These are phyloP conservation scores for Penicillium manginii DNA, from an alignment of 495 filamentous ascomycete species.

Conservation along the genomic window DNA sequence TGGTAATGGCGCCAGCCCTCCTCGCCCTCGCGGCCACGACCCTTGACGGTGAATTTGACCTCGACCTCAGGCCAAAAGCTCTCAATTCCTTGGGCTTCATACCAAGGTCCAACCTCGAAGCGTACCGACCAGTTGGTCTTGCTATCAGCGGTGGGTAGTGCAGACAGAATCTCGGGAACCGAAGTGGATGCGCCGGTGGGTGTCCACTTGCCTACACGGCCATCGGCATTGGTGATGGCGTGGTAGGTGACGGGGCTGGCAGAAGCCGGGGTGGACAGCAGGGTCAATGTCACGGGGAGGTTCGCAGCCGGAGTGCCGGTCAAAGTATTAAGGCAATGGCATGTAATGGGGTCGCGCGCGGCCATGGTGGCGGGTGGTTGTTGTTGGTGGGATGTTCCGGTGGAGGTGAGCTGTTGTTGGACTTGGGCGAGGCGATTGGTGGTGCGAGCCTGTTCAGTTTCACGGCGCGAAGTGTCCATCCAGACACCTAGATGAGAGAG, in stretches of 20 bases:
- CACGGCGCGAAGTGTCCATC: slow-evolving; percentile 32
- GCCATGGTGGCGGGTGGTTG: slow-evolving; percentile 28
- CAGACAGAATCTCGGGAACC: slow-evolving; percentile 54
- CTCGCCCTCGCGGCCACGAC: slow-evolving; percentile 57
- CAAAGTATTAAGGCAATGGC: slow-evolving; percentile 72
- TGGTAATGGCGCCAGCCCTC: slow-evolving; percentile 79
- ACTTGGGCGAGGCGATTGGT: slow-evolving; percentile 44
- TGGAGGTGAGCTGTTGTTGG: slow-evolving; percentile 38
- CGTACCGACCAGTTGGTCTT: slow-evolving; percentile 69
- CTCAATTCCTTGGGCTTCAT: slow-evolving; percentile 64
- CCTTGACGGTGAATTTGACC: slow-evolving; percentile 77
- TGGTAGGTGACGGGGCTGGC: slow-evolving; percentile 54
- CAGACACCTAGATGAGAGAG: slow-evolving; percentile 16
- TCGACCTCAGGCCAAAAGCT: slow-evolving; percentile 94
- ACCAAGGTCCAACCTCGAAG: slow-evolving; percentile 81
- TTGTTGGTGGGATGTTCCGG: slow-evolving; percentile 21
- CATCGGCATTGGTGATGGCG: slow-evolving; percentile 80
- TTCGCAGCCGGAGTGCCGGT: slow-evolving; percentile 65
- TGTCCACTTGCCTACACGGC: slow-evolving; percentile 80
- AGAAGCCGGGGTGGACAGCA: slow-evolving; percentile 40
- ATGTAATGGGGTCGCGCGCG: slow-evolving; percentile 72
- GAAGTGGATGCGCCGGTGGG: slow-evolving; percentile 52
- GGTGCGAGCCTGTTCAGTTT: slow-evolving; percentile 30
- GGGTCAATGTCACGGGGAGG: slow-evolving; percentile 59
- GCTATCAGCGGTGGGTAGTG: slow-evolving; percentile 40